Conservation (phyloP, 345 rosid species). For the Microthlaspi erraticum region DNA sequence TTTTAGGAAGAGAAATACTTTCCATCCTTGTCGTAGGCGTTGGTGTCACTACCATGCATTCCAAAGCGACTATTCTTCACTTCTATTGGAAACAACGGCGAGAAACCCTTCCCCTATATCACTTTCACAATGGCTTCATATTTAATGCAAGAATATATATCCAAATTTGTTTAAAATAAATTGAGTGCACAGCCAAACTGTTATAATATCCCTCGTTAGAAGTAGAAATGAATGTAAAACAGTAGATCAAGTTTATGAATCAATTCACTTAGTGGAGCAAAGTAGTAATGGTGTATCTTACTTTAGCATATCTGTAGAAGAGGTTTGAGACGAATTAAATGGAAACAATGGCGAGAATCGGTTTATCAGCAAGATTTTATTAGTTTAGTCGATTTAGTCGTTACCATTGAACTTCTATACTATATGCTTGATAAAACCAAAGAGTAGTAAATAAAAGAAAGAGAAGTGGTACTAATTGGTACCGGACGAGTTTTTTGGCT, state of each 20-base stretch:
- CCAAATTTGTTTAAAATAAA: background rate
- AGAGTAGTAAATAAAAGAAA: background rate
- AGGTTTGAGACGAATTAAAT: too few relatives aligned
- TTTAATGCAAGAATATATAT: background rate
- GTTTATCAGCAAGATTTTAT: background rate
- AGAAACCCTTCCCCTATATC: constrained; percentile 64
- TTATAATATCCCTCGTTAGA: too few relatives aligned
- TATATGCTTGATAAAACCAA: constrained; percentile 21
- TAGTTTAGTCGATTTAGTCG: background rate
- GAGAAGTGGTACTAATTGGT: constrained; percentile 17
- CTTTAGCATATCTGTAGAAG: too few relatives aligned
- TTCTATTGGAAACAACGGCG: constrained; percentile 67
- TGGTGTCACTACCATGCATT: constrained; percentile 81
- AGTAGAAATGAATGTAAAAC: too few relatives aligned
- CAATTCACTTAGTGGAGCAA: background rate
- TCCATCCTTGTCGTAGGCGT: constrained; percentile 76
- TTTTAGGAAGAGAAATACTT: constrained; percentile 47
- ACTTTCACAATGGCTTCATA: constrained; percentile 19
- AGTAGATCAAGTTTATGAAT: too few relatives aligned
- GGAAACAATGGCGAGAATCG: too few relatives aligned
- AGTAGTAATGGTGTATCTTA: too few relatives aligned
- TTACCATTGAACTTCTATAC: background rate
- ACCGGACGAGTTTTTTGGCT: constrained; percentile 70
- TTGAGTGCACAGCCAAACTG: background rate
- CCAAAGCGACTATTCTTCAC: constrained; percentile 55